A percentile compares a stretch with the other conserved stretches of the same genome.
phyloP scores from a whole-genome alignment of 2,329 filamentous ascomycete species.

The Curvularia sp. region DNA sequence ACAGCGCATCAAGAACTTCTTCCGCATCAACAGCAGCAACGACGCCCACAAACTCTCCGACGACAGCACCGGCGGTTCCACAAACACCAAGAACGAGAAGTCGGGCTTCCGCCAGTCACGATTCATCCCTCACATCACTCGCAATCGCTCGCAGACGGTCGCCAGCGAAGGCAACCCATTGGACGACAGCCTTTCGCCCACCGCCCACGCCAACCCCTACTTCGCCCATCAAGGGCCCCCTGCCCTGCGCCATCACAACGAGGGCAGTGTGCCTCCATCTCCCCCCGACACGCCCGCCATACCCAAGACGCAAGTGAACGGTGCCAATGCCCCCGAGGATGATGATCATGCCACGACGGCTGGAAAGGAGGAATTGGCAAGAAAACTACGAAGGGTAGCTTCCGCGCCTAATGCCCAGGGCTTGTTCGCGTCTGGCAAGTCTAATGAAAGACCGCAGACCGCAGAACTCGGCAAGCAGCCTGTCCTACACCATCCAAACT shows the following conservation, averaged over 20 bases:
- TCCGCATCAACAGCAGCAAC: constrained; percentile 67
- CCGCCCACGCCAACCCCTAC: constrained; percentile 94
- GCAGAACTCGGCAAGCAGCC: constrained; percentile 88
- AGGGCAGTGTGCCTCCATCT: constrained; percentile 88
- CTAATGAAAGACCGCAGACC: constrained; percentile 74
- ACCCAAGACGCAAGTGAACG: constrained; percentile 66
- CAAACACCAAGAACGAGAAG: constrained; percentile 67
- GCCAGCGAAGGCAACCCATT: constrained; percentile 91
- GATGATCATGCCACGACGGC: constrained; percentile 73
- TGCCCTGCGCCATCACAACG: constrained; percentile 91
- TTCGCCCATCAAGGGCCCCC: constrained; percentile 96
- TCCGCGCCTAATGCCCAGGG: constrained; percentile 97
- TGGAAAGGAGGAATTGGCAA: constrained; percentile 91
- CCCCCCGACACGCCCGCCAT: constrained; percentile 88
- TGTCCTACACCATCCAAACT: constrained; percentile 64
- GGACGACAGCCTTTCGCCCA: constrained; percentile 88
- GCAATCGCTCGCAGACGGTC: constrained; percentile 87
- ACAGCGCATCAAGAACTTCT: constrained; percentile 73
- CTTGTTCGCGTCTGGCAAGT: constrained; percentile 67
- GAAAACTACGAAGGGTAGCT: constrained; percentile 90
- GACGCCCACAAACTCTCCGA: constrained; percentile 52
- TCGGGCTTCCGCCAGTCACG: constrained; percentile 80
- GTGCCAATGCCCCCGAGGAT: constrained; percentile 68
- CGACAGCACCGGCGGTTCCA: constrained; percentile 42
- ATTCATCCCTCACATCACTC: constrained; percentile 86